Percentiles rank a stretch among this genome's conserved stretches.
Evolutionary conservation across 2,329 filamentous ascomycete genomes (phyloP).

Genomic region (Ophiognomonia clavigignenti-juglandacearum): DNA sequence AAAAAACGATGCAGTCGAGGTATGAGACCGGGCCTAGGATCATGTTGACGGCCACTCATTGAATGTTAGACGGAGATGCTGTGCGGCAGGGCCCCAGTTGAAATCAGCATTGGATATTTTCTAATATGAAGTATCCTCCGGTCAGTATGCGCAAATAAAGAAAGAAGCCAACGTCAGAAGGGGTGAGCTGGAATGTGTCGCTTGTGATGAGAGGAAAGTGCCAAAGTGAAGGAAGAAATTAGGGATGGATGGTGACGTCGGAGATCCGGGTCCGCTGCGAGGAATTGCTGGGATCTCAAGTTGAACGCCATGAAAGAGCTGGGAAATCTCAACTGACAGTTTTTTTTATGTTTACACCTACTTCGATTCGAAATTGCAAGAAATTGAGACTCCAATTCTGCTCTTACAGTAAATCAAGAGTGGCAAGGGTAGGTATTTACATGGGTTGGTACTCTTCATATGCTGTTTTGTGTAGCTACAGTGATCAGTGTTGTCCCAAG

Average conservation of each 20-base stretch:
- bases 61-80: neutral
- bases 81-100: too few species aligned
- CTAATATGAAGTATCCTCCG: too few species aligned
- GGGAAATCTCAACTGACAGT: neutral
- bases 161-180: neutral
- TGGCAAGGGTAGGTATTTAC: neutral
- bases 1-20: constrained; percentile 70
- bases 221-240: neutral
- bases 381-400: too few species aligned
- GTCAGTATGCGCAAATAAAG: neutral
- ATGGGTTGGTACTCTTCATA: too few species aligned
- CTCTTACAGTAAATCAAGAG: neutral
- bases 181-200: neutral
- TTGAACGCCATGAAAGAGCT: too few species aligned
- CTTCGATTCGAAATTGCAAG: neutral
- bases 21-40: constrained; percentile 70
- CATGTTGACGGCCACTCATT: constrained; percentile 44
- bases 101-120: too few species aligned
- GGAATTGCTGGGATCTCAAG: too few species aligned
- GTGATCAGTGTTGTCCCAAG: too few species aligned
- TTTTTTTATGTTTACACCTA: neutral
- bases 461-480: too few species aligned
- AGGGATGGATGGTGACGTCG: constrained; percentile 10
- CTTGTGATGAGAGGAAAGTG: neutral
- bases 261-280: neutral